These are phyloP conservation scores for Odonthalia washingtoniensis DNA, from an alignment of 31 red algal species.

Conservation along the genomic window DNA sequence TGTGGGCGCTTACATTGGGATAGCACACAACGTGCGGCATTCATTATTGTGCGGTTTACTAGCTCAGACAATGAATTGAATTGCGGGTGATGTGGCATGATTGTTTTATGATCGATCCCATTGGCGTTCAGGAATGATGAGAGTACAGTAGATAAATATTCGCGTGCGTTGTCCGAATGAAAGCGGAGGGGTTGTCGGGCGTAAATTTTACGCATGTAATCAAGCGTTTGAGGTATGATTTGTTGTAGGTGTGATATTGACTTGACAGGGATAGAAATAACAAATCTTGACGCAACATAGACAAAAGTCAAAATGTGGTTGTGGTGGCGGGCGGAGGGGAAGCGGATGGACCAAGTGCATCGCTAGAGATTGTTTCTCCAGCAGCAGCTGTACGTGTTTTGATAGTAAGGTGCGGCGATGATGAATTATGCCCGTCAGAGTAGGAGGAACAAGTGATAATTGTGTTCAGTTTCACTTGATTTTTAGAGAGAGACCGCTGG, in stretches of 20 bases:
- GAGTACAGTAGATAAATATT: background rate
- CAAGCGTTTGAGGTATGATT: background rate
- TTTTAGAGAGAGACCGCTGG: background rate
- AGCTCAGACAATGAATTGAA: background rate
- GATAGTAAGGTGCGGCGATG: background rate
- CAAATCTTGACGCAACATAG: too few species aligned
- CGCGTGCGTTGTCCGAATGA: background rate
- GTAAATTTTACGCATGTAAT: background rate
- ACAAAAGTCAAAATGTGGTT: background rate
- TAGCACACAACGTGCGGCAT: background rate
- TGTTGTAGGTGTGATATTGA: background rate
- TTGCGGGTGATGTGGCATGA: background rate
- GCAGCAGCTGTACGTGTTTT: background rate
- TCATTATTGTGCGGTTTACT: background rate
- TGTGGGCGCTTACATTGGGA: background rate
- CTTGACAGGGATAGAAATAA: background rate
- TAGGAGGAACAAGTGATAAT: background rate
- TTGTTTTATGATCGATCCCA: background rate
- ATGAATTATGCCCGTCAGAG: background rate
- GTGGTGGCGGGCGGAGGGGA: too few species aligned
- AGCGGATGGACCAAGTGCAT: background rate
- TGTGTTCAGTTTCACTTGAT: background rate
- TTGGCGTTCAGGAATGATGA: background rate
- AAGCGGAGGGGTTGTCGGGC: background rate
- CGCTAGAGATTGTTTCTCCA: too few species aligned